These are phyloP conservation scores for Harringtonia lauricola DNA, from an alignment of 2,329 filamentous ascomycete genomes.

Conservation along the genomic window DNA sequence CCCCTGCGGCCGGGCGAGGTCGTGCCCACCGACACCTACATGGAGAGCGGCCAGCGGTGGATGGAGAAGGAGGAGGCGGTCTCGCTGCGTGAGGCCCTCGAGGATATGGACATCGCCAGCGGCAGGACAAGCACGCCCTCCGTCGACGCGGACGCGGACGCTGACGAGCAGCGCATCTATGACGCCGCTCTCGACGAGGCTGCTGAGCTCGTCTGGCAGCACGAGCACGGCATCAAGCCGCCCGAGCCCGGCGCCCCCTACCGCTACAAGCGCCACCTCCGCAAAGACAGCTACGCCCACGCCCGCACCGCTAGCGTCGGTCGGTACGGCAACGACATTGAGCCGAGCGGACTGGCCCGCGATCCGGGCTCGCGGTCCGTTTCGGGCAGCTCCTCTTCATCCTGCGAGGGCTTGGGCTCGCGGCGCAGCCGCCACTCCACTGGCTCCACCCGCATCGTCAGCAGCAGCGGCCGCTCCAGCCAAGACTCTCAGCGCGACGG, in stretches of 20 bases:
- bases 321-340: conserved; percentile 33
- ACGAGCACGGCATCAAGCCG: conserved; percentile 48
- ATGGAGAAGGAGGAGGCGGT: conserved; percentile 71
- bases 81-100: conserved; percentile 59
- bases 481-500: conserved; percentile 10
- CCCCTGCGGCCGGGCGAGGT: conserved; percentile 48
- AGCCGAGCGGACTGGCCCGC: conserved; percentile 33
- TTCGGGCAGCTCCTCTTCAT: conserved; percentile 38
- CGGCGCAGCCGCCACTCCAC: conserved; percentile 19
- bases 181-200: conserved; percentile 65
- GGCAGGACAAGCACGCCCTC: conserved; percentile 16
- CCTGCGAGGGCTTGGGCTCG: conserved; percentile 29
- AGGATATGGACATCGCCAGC: conserved; percentile 60
- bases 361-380: conserved; percentile 32
- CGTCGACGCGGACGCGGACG: conserved; percentile 42
- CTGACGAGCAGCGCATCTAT: conserved; percentile 54
- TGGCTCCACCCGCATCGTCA: conserved; percentile 11
- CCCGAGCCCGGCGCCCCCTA: conserved; percentile 53
- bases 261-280: conserved; percentile 56
- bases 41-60: conserved; percentile 64
- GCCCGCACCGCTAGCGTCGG: conserved; percentile 51
- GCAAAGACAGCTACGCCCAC: conserved; percentile 61
- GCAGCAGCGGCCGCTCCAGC: conserved; percentile 16
- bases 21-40: conserved; percentile 57
- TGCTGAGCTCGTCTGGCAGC: conserved; percentile 67